Percentiles rank a stretch among this genome's conserved stretches.
Conservation (phyloP, 2,329 filamentous ascomycete genomes). For the Emericellopsis atlantica region DNA sequence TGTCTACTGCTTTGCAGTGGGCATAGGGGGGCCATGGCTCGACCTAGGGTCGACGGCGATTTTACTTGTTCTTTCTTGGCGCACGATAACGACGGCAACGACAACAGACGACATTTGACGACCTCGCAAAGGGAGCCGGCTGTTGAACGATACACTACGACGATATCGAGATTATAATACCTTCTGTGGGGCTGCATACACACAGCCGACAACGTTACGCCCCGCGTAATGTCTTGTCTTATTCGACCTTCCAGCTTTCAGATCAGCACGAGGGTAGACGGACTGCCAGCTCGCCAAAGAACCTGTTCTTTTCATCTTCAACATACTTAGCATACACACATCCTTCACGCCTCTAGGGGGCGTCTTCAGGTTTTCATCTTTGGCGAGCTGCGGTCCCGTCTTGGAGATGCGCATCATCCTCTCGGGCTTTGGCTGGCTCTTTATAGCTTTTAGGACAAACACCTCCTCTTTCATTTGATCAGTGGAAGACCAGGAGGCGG, state of each 20-base stretch:
- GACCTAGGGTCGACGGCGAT: not conserved
- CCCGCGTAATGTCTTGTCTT: not conserved
- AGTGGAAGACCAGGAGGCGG: not conserved
- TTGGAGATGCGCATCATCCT: not conserved
- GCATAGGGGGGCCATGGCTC: not conserved
- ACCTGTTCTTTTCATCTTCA: not conserved
- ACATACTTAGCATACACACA: not conserved
- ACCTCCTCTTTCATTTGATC: not conserved
- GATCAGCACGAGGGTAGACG: not conserved
- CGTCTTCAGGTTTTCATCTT: not conserved
- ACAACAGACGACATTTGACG: not conserved
- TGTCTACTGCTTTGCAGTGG: not conserved
- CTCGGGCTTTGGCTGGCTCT: not conserved
- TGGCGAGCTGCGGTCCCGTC: not conserved
- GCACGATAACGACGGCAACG: not conserved
- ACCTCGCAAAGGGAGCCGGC: no score
- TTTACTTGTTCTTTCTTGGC: not conserved
- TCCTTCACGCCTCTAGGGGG: not conserved
- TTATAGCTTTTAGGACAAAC: not conserved
- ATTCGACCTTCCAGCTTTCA: no score
- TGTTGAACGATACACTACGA: not conserved
- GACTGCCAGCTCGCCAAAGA: not conserved
- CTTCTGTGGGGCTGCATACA: not conserved
- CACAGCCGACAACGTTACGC: not conserved
- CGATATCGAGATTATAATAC: not conserved